Evolutionary conservation across 1,139 yeast genomes (phyloP).

Genomic region (Suhomyces choctaworum): DNA sequence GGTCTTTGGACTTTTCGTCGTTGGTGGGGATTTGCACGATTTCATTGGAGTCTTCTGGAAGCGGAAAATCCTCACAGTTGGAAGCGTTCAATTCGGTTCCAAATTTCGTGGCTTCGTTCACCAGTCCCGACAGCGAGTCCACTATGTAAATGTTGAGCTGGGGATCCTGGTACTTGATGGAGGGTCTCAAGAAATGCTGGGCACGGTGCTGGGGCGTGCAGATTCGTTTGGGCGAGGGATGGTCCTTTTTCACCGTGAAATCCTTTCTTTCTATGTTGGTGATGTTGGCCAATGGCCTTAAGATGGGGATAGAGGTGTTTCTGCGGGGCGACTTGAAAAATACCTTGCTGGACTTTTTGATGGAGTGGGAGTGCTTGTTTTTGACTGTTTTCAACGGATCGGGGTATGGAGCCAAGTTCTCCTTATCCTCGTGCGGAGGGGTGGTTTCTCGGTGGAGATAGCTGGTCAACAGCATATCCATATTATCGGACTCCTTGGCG

Average conservation of each 20-base stretch:
- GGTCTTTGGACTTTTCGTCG: conserved; percentile 25
- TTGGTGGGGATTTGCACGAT: conserved; percentile 68
- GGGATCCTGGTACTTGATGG: conserved; percentile 35
- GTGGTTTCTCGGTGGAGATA: conserved; percentile 21
- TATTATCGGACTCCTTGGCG: conserved; percentile 24
- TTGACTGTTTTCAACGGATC: conserved; percentile 31
- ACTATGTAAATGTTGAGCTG: conserved; percentile 52
- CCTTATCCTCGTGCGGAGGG: conserved; percentile 31
- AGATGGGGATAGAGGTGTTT: conserved; percentile 29
- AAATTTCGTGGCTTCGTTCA: conserved; percentile 70
- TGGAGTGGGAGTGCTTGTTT: conserved; percentile 21
- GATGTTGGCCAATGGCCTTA: conserved; percentile 30
- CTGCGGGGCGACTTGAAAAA: conserved; percentile 24
- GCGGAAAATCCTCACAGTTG: conserved; percentile 62
- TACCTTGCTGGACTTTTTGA: conserved; percentile 27
- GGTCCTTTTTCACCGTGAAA: conserved; percentile 15
- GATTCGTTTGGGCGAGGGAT: conserved; percentile 34
- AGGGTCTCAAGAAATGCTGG: conserved; percentile 34
- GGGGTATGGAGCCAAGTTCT: conserved; percentile 29
- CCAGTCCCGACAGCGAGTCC: conserved; percentile 64
- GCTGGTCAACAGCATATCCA: conserved; percentile 31
- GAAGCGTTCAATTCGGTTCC: conserved; percentile 74
- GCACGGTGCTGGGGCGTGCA: conserved; percentile 45
- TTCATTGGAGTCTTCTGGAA: conserved; percentile 60
- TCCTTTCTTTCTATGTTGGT: conserved; percentile 24